These are phyloP conservation scores for Cajanus cajan DNA, from an alignment of 306 rosid genomes.

Conservation along the genomic window DNA sequence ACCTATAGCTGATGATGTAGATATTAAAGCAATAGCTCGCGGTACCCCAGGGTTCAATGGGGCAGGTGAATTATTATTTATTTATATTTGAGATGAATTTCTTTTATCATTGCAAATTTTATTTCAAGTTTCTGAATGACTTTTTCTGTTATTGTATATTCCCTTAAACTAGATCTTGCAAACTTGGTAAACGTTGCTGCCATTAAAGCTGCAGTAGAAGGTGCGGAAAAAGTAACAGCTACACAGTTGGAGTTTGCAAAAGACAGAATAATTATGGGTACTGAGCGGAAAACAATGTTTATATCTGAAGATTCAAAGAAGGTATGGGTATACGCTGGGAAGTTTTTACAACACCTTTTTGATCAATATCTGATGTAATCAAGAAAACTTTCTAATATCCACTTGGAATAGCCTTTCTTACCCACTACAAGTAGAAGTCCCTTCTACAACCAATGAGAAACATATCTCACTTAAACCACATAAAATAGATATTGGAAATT, in stretches of 20 bases:
- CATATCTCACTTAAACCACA: too few species aligned
- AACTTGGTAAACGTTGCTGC: slow-evolving; percentile 98
- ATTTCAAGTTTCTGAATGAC: slow-evolving; percentile 16
- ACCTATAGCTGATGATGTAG: slow-evolving; percentile 79
- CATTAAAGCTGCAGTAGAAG: slow-evolving; percentile 98
- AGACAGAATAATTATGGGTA: slow-evolving; percentile 97
- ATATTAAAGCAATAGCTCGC: slow-evolving; percentile 86
- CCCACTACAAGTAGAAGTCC: too few species aligned
- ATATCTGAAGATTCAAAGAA: slow-evolving; percentile 87
- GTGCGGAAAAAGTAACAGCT: slow-evolving; percentile 84
- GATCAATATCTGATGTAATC: too few species aligned
- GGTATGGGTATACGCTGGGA: slow-evolving; percentile 47
- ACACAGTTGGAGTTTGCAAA: slow-evolving; percentile 90
- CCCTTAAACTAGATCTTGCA: slow-evolving; percentile 73
- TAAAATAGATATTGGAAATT: too few species aligned
- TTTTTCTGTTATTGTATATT: slow-evolving; percentile 6
- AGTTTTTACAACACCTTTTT: neutral
- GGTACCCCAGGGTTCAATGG: slow-evolving; percentile 99
- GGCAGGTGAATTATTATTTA: slow-evolving; percentile 59
- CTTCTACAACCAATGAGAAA: too few species aligned
- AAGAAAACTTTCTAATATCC: too few species aligned
- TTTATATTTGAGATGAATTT: slow-evolving; percentile 21
- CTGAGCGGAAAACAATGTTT: slow-evolving; percentile 95
- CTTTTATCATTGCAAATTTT: neutral
- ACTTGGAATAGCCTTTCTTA: too few species aligned